Base-by-base conservation (phyloP, 208 protist species). In the Wallacemonas sp. region DNA sequence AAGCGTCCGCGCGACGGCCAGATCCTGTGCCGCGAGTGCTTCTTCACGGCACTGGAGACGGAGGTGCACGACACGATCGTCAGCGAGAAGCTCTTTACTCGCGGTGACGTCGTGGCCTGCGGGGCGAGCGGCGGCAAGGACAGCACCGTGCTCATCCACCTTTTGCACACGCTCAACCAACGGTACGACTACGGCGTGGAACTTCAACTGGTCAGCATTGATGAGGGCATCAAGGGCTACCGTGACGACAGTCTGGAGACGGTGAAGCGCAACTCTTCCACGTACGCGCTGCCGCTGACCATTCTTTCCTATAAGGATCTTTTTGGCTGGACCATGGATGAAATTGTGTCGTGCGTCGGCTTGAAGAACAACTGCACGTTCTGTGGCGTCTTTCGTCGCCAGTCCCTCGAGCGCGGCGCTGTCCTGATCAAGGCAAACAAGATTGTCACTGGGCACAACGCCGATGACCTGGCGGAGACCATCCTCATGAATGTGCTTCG, bases 191-290 rank as follows among this genome's bases (percentile, higher is more conserved):
- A 99, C 65, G 95, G 94, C 29, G 68, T 99, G 22, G 74, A 97
- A 31, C 66, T 99, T 36, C 79, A 93, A 32, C 74, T 99, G 7
- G 83, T 99, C 28, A 98, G 96, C 64, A 92, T 99, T 57, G 98
- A 99, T 72, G 98, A 99, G 73, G 98, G 98, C 42, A 99, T 99
- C 67, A 76, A 81, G 5, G 98, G 98, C 22, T 99, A 99, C 71
- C 89, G 98, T 61, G 98, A 99, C 71, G 93, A 98, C 59, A 99
- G 98, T 59, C 86, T 99, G 3, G 89, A 98, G 67, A 98, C 94
- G 45, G 98, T 99, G 20, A 84, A 98, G 65, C 85, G 90, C 57
- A 98, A 99, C 71, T 71, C 93, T 33, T 57, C 77, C 33, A 72
- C 84, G 57, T 99, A 99, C 70, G 61, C 71, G n/a, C 77, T 99